These are phyloP conservation scores for Penicillium soppii DNA, from an alignment of 495 filamentous ascomycete genomes.

Conservation along the genomic window DNA sequence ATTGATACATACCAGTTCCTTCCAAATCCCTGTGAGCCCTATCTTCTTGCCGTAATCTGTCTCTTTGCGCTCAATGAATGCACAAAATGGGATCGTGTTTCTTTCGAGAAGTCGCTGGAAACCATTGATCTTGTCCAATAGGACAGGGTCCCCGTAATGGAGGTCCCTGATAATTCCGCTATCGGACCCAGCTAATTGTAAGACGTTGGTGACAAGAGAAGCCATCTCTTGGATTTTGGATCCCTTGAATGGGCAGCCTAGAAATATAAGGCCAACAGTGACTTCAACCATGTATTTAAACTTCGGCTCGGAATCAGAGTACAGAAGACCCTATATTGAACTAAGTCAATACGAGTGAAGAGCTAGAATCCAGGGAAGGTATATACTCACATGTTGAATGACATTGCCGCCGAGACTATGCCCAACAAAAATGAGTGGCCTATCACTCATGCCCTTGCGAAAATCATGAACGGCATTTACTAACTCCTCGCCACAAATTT, in stretches of 20 bases:
- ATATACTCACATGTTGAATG: conserved; percentile 1
- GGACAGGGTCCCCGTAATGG: background rate
- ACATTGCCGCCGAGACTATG: conserved; percentile 4
- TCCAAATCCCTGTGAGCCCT: background rate
- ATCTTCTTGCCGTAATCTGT: conserved; percentile 4
- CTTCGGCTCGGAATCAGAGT: background rate
- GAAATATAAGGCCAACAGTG: background rate
- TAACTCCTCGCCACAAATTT: background rate
- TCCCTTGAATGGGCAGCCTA: background rate
- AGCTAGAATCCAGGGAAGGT: background rate
- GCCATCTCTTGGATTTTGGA: conserved; percentile 1
- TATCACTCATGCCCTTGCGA: background rate
- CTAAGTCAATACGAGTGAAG: no score
- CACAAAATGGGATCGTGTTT: background rate
- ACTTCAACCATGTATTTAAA: background rate
- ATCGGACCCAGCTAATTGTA: background rate
- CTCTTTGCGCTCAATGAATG: conserved; percentile 1
- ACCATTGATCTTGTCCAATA: background rate
- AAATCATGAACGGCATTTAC: conserved; percentile 1
- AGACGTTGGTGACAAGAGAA: background rate
- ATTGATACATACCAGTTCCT: background rate
- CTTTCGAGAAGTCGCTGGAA: background rate
- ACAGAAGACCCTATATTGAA: background rate
- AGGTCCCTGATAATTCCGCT: background rate
- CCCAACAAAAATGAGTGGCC: background rate